These are phyloP conservation scores for Umbelopsis ramanniana DNA, from an alignment of 192 early-diverging fungal species.

Conservation along the genomic window DNA sequence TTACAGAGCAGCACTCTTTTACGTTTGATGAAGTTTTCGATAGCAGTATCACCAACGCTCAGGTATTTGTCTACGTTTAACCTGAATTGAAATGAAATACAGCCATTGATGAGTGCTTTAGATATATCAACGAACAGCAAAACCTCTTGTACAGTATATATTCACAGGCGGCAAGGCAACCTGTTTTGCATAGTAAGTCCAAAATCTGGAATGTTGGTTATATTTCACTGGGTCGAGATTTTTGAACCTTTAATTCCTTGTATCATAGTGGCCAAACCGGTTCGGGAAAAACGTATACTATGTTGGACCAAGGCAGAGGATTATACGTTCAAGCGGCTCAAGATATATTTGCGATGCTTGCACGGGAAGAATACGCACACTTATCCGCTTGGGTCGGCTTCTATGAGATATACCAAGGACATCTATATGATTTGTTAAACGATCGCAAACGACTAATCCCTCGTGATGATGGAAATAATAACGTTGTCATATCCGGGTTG, in stretches of 20 bases:
- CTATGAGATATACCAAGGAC: slow-evolving; percentile 97
- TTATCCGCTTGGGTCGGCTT: slow-evolving; percentile 86
- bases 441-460: slow-evolving; percentile 86
- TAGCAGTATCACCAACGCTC: slow-evolving; percentile 74
- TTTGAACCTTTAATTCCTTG: neutral
- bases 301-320: slow-evolving; percentile 88
- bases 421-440: slow-evolving; percentile 93
- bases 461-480: slow-evolving; percentile 94
- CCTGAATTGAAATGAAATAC: neutral
- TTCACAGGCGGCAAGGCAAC: slow-evolving; percentile 97
- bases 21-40: slow-evolving; percentile 97
- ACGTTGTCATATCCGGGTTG: slow-evolving; percentile 88
- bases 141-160: slow-evolving; percentile 92
- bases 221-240: neutral
- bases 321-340: slow-evolving; percentile 90
- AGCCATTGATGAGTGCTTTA: neutral
- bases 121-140: slow-evolving; percentile 89
- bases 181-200: slow-evolving; percentile 94
- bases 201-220: neutral
- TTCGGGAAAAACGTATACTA: slow-evolving; percentile 94
- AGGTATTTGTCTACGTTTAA: slow-evolving; percentile 50
- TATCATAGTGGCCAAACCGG: slow-evolving; percentile 75
- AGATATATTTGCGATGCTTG: slow-evolving; percentile 84
- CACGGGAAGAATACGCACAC: slow-evolving; percentile 68
- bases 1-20: slow-evolving; percentile 92